phyloP scores from a whole-genome alignment of 2,329 filamentous ascomycete genomes.

The Aspergillus tamarii region DNA sequence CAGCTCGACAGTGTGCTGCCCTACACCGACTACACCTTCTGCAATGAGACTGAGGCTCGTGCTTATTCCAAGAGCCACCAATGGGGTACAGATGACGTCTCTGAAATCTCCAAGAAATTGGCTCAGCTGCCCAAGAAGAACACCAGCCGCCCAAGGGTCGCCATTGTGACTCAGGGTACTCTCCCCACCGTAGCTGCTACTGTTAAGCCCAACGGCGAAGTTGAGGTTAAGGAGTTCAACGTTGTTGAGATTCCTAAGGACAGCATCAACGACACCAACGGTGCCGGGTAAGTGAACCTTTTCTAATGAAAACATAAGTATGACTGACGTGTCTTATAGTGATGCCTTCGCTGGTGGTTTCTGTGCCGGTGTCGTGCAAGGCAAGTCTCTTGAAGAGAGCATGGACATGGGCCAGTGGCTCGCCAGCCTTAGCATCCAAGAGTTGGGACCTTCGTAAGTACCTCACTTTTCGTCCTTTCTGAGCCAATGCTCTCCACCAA shows the following conservation, averaged over 20 bases:
- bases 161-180: conserved; percentile 94
- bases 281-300: conserved; percentile 65
- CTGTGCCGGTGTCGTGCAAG: conserved; percentile 83
- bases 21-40: conserved; percentile 95
- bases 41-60: conserved; percentile 93
- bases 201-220: conserved; percentile 66
- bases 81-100: conserved; percentile 74
- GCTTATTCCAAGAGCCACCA: conserved; percentile 83
- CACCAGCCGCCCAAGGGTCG: conserved; percentile 76
- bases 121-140: conserved; percentile 93
- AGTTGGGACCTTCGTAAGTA: conserved; percentile 92
- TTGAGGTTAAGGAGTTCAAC: conserved; percentile 72
- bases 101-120: conserved; percentile 81
- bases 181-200: conserved; percentile 82
- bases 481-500: neutral
- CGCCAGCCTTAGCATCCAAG: conserved; percentile 88
- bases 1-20: conserved; percentile 81
- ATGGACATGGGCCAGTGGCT: conserved; percentile 97
- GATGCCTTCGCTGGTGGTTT: conserved; percentile 97
- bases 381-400: conserved; percentile 74
- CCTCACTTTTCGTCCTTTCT: conserved; percentile 5
- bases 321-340: conserved; percentile 45
- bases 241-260: conserved; percentile 77
- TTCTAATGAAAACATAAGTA: conserved; percentile 2
- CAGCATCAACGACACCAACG: conserved; percentile 93